Evolutionary conservation across 1,139 yeast genomes (phyloP).

Genomic region (Yamadazyma dendronema): DNA sequence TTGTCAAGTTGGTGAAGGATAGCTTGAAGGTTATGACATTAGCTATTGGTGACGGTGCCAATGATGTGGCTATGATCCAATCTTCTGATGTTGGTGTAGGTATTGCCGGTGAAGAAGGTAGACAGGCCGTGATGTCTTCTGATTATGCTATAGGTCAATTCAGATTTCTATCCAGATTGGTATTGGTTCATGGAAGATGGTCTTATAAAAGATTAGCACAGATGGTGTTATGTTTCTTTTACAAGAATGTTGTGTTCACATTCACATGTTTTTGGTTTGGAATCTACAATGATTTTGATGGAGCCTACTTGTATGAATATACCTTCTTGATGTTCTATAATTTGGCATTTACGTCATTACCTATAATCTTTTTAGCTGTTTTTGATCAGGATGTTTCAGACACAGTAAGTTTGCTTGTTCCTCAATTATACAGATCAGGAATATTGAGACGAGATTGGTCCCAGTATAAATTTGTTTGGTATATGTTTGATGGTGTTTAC

Average conservation of each 20-base stretch:
- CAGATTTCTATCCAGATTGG: constrained; percentile 51
- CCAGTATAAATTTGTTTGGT: constrained; percentile 50
- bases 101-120: constrained; percentile 68
- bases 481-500: constrained; percentile 59
- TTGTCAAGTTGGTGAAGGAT: constrained; percentile 52
- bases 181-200: constrained; percentile 66
- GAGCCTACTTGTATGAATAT: constrained; percentile 60
- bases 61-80: constrained; percentile 69
- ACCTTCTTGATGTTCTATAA: constrained; percentile 64
- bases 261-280: constrained; percentile 64
- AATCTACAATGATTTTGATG: constrained; percentile 56
- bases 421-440: constrained; percentile 58
- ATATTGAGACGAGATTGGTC: constrained; percentile 55
- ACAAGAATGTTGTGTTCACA: constrained; percentile 60
- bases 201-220: constrained; percentile 61
- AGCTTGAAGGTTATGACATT: constrained; percentile 57
- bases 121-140: constrained; percentile 67
- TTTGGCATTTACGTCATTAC: constrained; percentile 63
- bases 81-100: constrained; percentile 67
- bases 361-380: constrained; percentile 57
- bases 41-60: constrained; percentile 69
- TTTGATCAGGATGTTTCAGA: constrained; percentile 64
- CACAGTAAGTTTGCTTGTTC: constrained; percentile 53
- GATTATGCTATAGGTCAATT: constrained; percentile 69
- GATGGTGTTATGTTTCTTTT: constrained; percentile 65